Conservation (phyloP, 768 basidiomycete species). For the Hemileccinum rubropunctum region DNA sequence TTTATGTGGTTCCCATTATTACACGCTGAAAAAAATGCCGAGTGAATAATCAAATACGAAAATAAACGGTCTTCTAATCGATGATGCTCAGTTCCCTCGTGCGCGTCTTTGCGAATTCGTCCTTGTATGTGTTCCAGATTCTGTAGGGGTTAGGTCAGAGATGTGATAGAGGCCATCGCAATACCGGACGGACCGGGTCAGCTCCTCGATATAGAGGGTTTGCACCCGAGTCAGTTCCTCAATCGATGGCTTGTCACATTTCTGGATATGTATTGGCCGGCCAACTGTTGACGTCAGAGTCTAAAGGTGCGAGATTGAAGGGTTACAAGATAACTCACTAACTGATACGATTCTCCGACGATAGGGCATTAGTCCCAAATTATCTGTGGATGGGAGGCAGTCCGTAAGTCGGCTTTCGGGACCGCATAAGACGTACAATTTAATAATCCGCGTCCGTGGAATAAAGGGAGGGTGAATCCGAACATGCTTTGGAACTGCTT, state of each 20-base stretch:
- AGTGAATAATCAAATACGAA: background rate
- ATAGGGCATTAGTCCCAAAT: conserved; percentile 93
- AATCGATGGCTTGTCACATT: conserved; percentile 76
- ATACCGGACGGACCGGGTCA: conserved; percentile 63
- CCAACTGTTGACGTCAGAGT: conserved; percentile 56
- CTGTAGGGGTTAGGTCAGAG: conserved; percentile 38
- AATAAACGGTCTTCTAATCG: conserved; percentile 39
- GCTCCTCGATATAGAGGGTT: conserved; percentile 84
- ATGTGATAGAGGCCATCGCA: background rate
- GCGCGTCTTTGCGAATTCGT: conserved; percentile 84
- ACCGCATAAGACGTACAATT: conserved; percentile 69
- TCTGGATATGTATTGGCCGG: conserved; percentile 75
- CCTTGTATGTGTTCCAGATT: conserved; percentile 96
- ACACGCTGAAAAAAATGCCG: background rate
- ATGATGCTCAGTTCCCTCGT: conserved; percentile 76
- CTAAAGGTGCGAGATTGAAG: background rate
- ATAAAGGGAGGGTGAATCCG: conserved; percentile 96
- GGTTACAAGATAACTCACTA: conserved; percentile 54
- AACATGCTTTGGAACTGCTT: conserved; percentile 90
- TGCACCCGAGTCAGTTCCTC: conserved; percentile 82
- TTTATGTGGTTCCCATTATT: background rate
- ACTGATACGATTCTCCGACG: conserved; percentile 94
- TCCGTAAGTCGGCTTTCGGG: background rate
- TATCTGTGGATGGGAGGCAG: conserved; percentile 52
- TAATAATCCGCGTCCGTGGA: conserved; percentile 91